Base-by-base conservation (phyloP, 345 rosid genomes). In the Isatis tinctoria region DNA sequence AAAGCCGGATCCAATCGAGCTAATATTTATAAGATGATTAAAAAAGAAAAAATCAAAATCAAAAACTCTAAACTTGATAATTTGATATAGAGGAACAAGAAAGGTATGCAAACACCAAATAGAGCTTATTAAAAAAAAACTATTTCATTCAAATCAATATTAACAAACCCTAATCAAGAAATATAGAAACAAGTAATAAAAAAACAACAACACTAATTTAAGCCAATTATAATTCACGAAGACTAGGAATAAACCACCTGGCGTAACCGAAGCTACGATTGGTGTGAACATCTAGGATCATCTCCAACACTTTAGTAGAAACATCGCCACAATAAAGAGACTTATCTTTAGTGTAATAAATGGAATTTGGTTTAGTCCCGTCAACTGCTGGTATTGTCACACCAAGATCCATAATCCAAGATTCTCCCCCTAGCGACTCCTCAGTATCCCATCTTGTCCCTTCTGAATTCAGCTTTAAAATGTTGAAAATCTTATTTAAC, bases 171-270 rank as follows among this genome's bases (percentile, higher is more conserved):
- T n/a, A n/a, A n/a, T n/a, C n/a, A 14, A 44, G n/a, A 20, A 18
- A 20, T 20, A 11, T 48, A 26, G 8, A 52, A 52, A 13, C 14
- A 52, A 11, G 13, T 5, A 52, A 26, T 18, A 52, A 52, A n/a
- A 51, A 52, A 27, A 27, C 2, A 4, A 53, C n/a, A 49, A 7
- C 10, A 51, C 2, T 53, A 27, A 1, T 6, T 28, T 54, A 17
- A 28, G 8, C 6, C 37, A 54, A 27, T 28, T 28, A 54, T 28
- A 54, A 54, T 37, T 28, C 37, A 54, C 60, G 37, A 28, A 54
- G 60, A 28, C 47, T 12, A 60, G 47, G 45, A 37, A 60, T 60
- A 60, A 60, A 60, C 65, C 65, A 37, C 47, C 48, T 60, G 11
- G 16, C 47, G 32, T 20, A 20, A 20, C 47, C 40, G 6, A 20